Evolutionary conservation across 2,329 filamentous ascomycete genomes (phyloP).

Genomic region (Cryphonectria nitschkei): DNA sequence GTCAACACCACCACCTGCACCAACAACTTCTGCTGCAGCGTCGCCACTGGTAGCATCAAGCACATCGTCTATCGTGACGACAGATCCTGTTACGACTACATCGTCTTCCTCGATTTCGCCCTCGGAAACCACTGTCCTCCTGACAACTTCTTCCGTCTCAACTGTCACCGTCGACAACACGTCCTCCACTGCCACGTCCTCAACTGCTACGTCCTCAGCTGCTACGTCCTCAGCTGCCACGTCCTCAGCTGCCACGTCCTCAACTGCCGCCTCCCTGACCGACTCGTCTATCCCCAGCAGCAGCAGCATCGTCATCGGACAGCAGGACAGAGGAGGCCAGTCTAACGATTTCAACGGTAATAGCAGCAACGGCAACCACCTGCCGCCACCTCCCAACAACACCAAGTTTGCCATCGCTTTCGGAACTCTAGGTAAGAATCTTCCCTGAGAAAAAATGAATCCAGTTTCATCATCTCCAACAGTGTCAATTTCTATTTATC

Average conservation of each 20-base stretch:
- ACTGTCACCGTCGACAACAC: conserved; percentile 2
- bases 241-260: too few relatives aligned
- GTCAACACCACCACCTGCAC: neutral
- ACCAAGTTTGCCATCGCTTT: conserved; percentile 27
- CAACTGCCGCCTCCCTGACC: neutral
- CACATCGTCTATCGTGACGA: neutral
- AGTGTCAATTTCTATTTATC: too few relatives aligned
- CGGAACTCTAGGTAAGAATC: conserved; percentile 20
- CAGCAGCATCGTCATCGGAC: conserved; percentile 1
- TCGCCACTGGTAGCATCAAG: neutral
- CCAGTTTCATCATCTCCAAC: too few relatives aligned
- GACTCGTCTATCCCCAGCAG: neutral
- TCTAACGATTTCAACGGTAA: neutral
- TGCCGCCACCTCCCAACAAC: neutral
- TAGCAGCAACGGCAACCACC: neutral
- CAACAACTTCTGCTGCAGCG: neutral
- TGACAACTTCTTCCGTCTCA: conserved; percentile 11
- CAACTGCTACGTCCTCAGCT: too few relatives aligned
- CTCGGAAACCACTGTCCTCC: neutral
- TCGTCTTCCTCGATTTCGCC: neutral
- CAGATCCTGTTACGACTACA: neutral
- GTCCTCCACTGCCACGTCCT: neutral
- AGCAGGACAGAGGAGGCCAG: conserved; percentile 5
- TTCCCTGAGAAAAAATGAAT: too few relatives aligned
- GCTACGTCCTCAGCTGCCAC: too few relatives aligned